Conservation (phyloP, 331 rosid genomes). For the Phaseolus coccineus region DNA sequence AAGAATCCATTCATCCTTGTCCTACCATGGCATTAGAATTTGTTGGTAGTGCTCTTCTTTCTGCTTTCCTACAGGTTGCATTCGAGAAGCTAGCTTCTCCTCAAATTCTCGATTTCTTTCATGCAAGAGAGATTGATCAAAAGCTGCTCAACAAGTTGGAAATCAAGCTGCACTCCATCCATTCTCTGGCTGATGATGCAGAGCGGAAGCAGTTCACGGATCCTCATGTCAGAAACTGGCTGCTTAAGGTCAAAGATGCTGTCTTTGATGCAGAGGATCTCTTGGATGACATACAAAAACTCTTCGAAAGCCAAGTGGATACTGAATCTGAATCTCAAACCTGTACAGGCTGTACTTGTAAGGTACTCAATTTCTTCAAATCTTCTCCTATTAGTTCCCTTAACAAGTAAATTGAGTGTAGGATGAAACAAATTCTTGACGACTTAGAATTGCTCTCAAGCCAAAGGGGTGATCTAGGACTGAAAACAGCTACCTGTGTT, state of each 20-base stretch:
- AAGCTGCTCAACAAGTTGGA: not conserved
- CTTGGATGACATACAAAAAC: not conserved
- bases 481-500: not conserved
- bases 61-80: constrained; percentile 7
- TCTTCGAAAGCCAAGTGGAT: not conserved
- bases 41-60: constrained; percentile 7
- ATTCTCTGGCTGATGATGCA: not conserved
- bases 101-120: not conserved
- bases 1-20: too few relatives aligned
- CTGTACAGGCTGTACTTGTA: not conserved
- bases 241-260: not conserved
- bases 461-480: not conserved
- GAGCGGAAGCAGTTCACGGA: not conserved
- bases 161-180: not conserved
- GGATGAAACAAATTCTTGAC: not conserved
- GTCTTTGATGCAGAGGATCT: not conserved
- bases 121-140: not conserved
- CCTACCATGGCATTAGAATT: not conserved
- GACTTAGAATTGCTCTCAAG: not conserved
- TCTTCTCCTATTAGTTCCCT: too few relatives aligned
- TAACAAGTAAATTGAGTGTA: not conserved
- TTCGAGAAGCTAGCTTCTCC: not conserved
- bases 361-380: not conserved
- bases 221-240: not conserved
- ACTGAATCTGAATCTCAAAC: not conserved